phyloP scores from a whole-genome alignment of 1,284 basidiomycete species.

The Ceratobasidium sp. region DNA sequence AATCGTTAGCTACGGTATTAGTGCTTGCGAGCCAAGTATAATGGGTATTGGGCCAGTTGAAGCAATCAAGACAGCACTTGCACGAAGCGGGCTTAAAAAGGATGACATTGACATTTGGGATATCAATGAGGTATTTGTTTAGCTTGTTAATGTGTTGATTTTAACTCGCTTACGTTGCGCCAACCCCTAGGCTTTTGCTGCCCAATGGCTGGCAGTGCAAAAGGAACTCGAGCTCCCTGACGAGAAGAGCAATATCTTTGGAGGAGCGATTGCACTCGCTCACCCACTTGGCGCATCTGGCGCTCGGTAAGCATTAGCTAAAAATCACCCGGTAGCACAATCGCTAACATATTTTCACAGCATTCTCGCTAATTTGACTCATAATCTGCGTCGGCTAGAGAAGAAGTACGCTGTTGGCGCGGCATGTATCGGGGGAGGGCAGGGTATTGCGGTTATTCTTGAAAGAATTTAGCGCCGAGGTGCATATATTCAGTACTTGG shows the following conservation, averaged over 20 bases:
- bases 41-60: constrained; percentile 71
- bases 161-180: background rate
- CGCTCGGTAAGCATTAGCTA: constrained; percentile 57
- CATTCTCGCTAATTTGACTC: constrained; percentile 65
- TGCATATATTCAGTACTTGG: background rate
- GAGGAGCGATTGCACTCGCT: constrained; percentile 63
- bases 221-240: constrained; percentile 66
- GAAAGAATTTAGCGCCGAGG: constrained; percentile 51
- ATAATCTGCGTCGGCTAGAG: constrained; percentile 66
- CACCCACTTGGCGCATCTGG: constrained; percentile 68
- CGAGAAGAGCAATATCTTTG: constrained; percentile 68
- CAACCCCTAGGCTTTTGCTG: constrained; percentile 63
- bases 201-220: constrained; percentile 68
- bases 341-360: constrained; percentile 46
- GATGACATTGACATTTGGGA: constrained; percentile 68
- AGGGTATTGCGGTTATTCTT: constrained; percentile 61
- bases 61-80: constrained; percentile 58
- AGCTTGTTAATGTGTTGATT: background rate
- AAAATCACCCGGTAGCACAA: constrained; percentile 42
- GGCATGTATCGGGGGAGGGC: constrained; percentile 67
- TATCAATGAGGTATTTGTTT: constrained; percentile 62
- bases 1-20: constrained; percentile 65
- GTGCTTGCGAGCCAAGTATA: constrained; percentile 67
- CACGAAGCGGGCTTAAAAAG: constrained; percentile 58
- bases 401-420: constrained; percentile 68